Evolutionary conservation across 23 red algal species (phyloP), one percentile per base, ranked within the genome.

Genomic region (Agarophyton chilense): DNA sequence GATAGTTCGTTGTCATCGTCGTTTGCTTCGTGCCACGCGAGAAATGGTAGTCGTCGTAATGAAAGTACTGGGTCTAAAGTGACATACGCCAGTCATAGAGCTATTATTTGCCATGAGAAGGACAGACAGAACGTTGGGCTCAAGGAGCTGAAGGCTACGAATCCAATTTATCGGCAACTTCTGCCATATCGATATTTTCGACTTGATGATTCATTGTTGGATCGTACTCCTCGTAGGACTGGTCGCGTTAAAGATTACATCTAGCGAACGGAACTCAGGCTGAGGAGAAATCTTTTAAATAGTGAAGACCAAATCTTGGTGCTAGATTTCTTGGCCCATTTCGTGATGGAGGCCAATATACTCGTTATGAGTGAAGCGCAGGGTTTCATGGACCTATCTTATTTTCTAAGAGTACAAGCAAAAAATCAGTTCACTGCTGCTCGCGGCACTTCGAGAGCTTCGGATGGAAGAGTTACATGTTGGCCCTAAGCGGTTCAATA

Each of bases 121-220:
- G 50, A 50, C 17, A 40, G 21, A 60, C 24, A 0, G 17, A 29
- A 56, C 19, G 19, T 29, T 13, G 46, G 39, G 10, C 77, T 81
- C 54, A 51, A 33, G 25, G 77, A 55, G 77, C 50, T 56, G 19
- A 56, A 60, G 25, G 44, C 77, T 26, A 81, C 77, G 39, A 58
- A 81, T 1, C 52, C 38, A 22, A 45, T 58, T 18, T 81, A 54
- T 56, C 16, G 22, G 2, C 19, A 17, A 60, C 18, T 62, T 35
- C 49, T 81, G 54, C 58, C 77, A 22, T 81, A 81, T 33, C 46
- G 77, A 19, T 53, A 42, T 14, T 81, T 1, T 40, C 3, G 50
- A 10, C 54, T 81, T 4, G 10, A 81, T 3, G 9, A 60, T 54
- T 42, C 29, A 10, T 81, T 17, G 25, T 40, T 53, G 50, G 40